Conservation (phyloP, 805 yeast genomes). For the Grigorovia transvaalensis region DNA sequence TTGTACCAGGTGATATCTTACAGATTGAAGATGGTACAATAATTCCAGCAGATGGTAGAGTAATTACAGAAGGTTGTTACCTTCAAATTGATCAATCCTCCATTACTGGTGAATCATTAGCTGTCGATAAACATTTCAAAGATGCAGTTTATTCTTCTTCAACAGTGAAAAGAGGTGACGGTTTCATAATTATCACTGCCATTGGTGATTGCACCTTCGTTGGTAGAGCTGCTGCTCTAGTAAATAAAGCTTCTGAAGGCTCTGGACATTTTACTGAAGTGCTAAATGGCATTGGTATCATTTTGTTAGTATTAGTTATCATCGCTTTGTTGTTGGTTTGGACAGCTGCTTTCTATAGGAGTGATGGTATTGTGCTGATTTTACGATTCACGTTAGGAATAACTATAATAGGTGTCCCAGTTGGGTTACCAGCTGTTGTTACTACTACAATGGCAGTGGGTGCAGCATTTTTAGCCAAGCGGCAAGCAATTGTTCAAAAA, state of each 20-base stretch:
- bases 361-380: constrained; percentile 74
- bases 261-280: constrained; percentile 95
- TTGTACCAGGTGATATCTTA: constrained; percentile 92
- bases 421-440: constrained; percentile 97
- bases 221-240: constrained; percentile 96
- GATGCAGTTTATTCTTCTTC: constrained; percentile 86
- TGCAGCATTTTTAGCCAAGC: constrained; percentile 96
- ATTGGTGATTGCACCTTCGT: constrained; percentile 94
- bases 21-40: constrained; percentile 90
- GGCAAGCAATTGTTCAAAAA: constrained; percentile 94
- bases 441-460: constrained; percentile 99
- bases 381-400: constrained; percentile 88
- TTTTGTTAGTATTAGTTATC: constrained; percentile 79
- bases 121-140: constrained; percentile 85
- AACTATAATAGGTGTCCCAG: constrained; percentile 97
- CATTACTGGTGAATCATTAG: constrained; percentile 93
- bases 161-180: constrained; percentile 93
- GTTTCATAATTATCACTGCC: constrained; percentile 85
- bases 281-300: constrained; percentile 93
- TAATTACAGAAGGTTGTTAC: constrained; percentile 75
- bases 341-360: constrained; percentile 90
- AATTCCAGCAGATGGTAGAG: constrained; percentile 86
- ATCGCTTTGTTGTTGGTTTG: constrained; percentile 81
- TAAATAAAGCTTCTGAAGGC: constrained; percentile 87
- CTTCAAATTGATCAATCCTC: constrained; percentile 94